Percentiles rank a stretch among this genome's conserved stretches.
Evolutionary conservation across 768 basidiomycete genomes (phyloP).

Genomic region (Strobilomyces dryophilus): DNA sequence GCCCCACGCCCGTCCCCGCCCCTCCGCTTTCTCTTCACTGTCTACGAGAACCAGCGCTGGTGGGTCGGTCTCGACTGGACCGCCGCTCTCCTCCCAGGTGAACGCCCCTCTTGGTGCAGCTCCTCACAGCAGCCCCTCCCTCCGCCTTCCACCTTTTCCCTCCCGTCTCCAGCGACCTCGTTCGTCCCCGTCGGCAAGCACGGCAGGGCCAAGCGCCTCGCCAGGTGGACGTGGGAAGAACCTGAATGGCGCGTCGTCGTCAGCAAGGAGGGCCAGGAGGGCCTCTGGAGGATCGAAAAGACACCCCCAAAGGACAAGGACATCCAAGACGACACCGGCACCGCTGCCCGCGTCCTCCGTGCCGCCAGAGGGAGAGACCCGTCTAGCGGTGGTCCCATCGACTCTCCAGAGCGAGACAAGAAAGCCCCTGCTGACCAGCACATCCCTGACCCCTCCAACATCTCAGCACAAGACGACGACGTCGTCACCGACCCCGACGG

Average conservation of each 20-base stretch:
- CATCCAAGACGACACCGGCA: constrained; percentile 41
- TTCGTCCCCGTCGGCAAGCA: constrained; percentile 49
- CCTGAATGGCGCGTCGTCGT: constrained; percentile 83
- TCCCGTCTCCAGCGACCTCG: constrained; percentile 59
- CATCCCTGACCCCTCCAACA: constrained; percentile 26
- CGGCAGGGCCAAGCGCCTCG: constrained; percentile 61
- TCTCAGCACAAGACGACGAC: constrained; percentile 43
- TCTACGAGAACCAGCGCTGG: constrained; percentile 95
- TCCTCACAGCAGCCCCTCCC: constrained; percentile 52
- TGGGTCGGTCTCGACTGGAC: constrained; percentile 99
- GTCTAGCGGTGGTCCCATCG: constrained; percentile 10
- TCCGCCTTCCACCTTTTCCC: constrained; percentile 64
- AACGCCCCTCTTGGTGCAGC: constrained; percentile 87
- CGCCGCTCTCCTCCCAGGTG: constrained; percentile 81
- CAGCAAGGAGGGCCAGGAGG: constrained; percentile 47
- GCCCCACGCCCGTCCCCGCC: constrained; percentile 23
- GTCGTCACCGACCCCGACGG: constrained; percentile 77
- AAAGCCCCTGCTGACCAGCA: constrained; percentile 21
- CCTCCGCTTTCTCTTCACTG: constrained; percentile 79
- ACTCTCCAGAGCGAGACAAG: constrained; percentile 23
- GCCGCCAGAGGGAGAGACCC: constrained; percentile 48
- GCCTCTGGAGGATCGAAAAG: constrained; percentile 53
- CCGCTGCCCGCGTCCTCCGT: constrained; percentile 44
- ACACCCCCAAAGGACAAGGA: constrained; percentile 47
- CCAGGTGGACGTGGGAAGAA: constrained; percentile 88